Conservation (phyloP, 495 filamentous ascomycete genomes). For the Neurospora sp. region DNA sequence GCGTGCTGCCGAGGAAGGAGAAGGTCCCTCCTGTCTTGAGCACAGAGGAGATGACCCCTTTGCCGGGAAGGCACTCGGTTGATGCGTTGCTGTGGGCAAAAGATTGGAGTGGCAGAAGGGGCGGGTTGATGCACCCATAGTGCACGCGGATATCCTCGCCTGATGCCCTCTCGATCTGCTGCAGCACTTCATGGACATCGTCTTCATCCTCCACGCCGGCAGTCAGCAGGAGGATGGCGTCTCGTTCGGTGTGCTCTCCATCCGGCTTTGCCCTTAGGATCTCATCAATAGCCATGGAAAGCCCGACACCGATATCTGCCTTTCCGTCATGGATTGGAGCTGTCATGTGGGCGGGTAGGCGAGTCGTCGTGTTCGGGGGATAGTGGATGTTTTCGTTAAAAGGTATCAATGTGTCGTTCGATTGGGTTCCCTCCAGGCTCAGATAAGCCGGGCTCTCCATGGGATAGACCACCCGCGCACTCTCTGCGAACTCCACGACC, state of each 20-base stretch:
- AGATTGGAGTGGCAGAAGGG: neutral
- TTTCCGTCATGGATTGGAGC: neutral
- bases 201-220: conserved; percentile 4
- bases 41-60: conserved; percentile 12
- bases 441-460: conserved; percentile 6
- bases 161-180: conserved; percentile 8
- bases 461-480: conserved; percentile 4
- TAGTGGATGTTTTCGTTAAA: neutral
- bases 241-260: conserved; percentile 11
- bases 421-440: neutral
- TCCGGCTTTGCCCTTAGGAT: conserved; percentile 10
- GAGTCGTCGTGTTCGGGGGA: neutral
- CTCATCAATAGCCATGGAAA: conserved; percentile 12
- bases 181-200: neutral
- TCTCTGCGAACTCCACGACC: conserved; percentile 9
- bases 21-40: conserved; percentile 13
- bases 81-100: neutral
- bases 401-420: neutral
- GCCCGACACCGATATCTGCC: conserved; percentile 6
- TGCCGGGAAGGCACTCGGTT: conserved; percentile 4
- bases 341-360: neutral
- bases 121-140: conserved; percentile 13
- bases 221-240: conserved; percentile 9
- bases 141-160: conserved; percentile 17
- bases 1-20: conserved; percentile 4